These are phyloP conservation scores for Kluyveromyces sp. DNA, from an alignment of 1,139 yeast species.

Conservation along the genomic window DNA sequence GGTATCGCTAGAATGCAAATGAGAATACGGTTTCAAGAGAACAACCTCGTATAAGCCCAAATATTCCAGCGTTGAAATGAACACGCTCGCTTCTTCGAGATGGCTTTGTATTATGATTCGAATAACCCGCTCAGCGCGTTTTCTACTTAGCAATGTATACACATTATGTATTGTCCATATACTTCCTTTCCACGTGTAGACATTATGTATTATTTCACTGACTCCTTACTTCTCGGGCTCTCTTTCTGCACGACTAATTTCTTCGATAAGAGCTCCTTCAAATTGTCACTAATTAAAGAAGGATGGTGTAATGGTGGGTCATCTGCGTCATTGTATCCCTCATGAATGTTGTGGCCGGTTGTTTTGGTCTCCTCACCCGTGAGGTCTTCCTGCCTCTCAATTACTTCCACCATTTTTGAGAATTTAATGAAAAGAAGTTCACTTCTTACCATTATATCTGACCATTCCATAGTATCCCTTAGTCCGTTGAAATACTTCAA, in stretches of 20 bases:
- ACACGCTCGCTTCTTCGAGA: not conserved
- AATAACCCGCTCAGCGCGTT: not conserved
- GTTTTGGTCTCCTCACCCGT: slow-evolving; percentile 9
- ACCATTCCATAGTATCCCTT: slow-evolving; percentile 64
- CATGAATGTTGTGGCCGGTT: slow-evolving; percentile 5
- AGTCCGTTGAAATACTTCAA: slow-evolving; percentile 89
- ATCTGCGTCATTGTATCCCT: slow-evolving; percentile 16
- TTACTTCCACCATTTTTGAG: slow-evolving; percentile 67
- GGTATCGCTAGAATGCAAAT: slow-evolving; percentile 36
- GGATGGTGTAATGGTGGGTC: slow-evolving; percentile 8
- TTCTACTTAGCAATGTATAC: not conserved
- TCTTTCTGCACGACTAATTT: slow-evolving; percentile 63
- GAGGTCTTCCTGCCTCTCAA: slow-evolving; percentile 29
- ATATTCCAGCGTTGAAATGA: not conserved
- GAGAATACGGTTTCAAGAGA: slow-evolving; percentile 35
- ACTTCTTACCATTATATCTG: slow-evolving; percentile 69
- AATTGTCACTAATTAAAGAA: slow-evolving; percentile 41
- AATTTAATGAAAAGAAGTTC: slow-evolving; percentile 77
- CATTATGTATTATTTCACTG: slow-evolving; percentile 18
- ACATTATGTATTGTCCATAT: not conserved
- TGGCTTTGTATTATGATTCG: not conserved
- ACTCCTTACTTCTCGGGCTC: slow-evolving; percentile 31
- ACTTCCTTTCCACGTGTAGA: slow-evolving; percentile 1
- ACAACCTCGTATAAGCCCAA: slow-evolving; percentile 26
- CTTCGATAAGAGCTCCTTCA: slow-evolving; percentile 53